Base-by-base conservation (phyloP, 2,329 filamentous ascomycete genomes). In the Aspergillus clavatus region DNA sequence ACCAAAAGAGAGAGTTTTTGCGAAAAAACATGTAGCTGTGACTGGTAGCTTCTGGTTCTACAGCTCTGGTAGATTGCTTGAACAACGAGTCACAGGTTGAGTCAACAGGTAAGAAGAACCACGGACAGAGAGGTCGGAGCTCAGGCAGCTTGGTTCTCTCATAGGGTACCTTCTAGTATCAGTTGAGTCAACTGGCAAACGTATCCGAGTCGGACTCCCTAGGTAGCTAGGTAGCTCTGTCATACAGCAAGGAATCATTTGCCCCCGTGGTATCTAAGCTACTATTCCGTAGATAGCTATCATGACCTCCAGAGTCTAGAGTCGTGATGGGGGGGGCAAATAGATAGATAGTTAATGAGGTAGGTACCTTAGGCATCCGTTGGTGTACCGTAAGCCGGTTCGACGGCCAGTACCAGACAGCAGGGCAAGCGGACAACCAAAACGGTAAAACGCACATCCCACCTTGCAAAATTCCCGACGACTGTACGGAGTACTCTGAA, bases 381-480 rank as follows among this genome's bases (percentile, higher is more conserved):
- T 38, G 12, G 41, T 43, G 29, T 18, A 11, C 12, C 19, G 39
- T 42, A 22, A 37, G 27, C 18, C 27, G n/a, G 40, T 42, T 43
- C 38, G 29, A 38, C 45, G 45, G 43, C 14, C 24, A 36, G 37
- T 42, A 42, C 16, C 27, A 26, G 19, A 19, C 16, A 23, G 22
- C 16, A 36, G 41, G 26, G 26, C 24, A 43, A 35, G 26, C 26
- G 31, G 24, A 37, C 16, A 5, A 38, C 21, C 14, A 33, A 38
- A 40, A 43, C 23, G 23, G n/a, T n/a, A n/a, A n/a, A n/a, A 43
- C 52, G 52, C 55, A 55, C 55, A 56, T 43, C 39, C 38, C 41
- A 43, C n/a, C n/a, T n/a, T n/a, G n/a, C n/a, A n/a, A n/a, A n/a
- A n/a, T n/a, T n/a, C n/a, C n/a, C n/a, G n/a, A n/a, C n/a, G n/a